These are phyloP conservation scores for Vickermania ingenoplastis DNA, from an alignment of 208 protist species.

Conservation along the genomic window DNA sequence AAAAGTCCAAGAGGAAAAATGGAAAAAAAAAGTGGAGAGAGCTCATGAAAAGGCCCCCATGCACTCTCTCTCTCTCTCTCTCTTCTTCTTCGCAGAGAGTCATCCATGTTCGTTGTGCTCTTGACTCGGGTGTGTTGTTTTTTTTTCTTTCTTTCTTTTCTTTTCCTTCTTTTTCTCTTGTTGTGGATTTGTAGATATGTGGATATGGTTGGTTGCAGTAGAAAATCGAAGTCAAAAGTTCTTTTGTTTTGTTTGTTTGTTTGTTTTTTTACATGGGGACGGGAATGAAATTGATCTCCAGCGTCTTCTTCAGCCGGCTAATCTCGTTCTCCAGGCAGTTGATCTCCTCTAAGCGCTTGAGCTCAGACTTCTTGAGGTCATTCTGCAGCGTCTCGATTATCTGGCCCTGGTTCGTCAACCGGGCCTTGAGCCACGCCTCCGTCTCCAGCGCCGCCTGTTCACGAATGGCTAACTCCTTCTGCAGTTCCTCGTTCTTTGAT, in stretches of 20 bases:
- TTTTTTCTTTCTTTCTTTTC: too few relatives aligned
- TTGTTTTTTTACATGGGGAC: constrained; percentile 20
- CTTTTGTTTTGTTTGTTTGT: too few relatives aligned
- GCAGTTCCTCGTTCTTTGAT: constrained; percentile 29
- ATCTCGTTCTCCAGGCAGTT: constrained; percentile 41
- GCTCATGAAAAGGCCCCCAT: too few relatives aligned
- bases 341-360: constrained; percentile 27
- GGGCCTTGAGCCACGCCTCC: constrained; percentile 53
- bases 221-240: neutral
- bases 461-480: constrained; percentile 27
- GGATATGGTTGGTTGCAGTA: neutral
- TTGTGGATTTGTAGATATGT: neutral
- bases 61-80: too few relatives aligned
- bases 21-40: too few relatives aligned
- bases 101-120: too few relatives aligned
- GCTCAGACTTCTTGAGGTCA: constrained; percentile 33
- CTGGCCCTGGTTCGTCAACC: constrained; percentile 55
- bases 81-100: too few relatives aligned
- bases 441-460: constrained; percentile 49
- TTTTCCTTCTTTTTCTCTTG: too few relatives aligned
- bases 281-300: constrained; percentile 66
- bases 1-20: too few relatives aligned
- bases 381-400: constrained; percentile 64
- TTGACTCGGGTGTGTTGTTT: too few relatives aligned
- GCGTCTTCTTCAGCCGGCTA: constrained; percentile 46